These are phyloP conservation scores for Blastobotrys illinoisensis DNA, from an alignment of 1,139 yeast genomes.

Conservation along the genomic window DNA sequence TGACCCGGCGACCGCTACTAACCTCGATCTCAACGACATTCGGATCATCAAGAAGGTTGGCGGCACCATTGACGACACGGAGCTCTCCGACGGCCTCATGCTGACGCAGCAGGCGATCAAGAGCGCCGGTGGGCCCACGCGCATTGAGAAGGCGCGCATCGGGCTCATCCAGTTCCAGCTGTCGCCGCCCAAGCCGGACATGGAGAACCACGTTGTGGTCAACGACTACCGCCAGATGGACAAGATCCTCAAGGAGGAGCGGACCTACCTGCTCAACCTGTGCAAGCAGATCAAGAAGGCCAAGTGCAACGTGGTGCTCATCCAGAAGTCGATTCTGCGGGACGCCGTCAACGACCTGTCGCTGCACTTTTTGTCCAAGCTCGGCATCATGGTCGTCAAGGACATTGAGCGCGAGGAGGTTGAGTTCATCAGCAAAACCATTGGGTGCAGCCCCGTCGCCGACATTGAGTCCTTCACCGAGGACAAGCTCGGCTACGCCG, in stretches of 20 bases:
- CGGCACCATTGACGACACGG: slow-evolving; percentile 96
- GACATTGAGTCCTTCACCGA: slow-evolving; percentile 90
- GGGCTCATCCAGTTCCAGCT: slow-evolving; percentile 93
- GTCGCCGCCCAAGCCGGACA: slow-evolving; percentile 98
- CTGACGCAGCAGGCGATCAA: slow-evolving; percentile 86
- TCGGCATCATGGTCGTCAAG: slow-evolving; percentile 88
- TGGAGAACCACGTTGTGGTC: slow-evolving; percentile 95
- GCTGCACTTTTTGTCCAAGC: slow-evolving; percentile 84
- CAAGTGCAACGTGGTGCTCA: slow-evolving; percentile 88
- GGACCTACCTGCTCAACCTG: slow-evolving; percentile 87
- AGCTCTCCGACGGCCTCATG: slow-evolving; percentile 87
- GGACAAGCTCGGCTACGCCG: slow-evolving; percentile 88
- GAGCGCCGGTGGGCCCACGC: slow-evolving; percentile 91
- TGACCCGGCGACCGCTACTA: slow-evolving; percentile 48
- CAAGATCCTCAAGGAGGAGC: slow-evolving; percentile 93
- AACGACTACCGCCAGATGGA: slow-evolving; percentile 99
- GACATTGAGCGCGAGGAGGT: slow-evolving; percentile 97
- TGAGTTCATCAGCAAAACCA: slow-evolving; percentile 84
- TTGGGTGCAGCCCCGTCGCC: slow-evolving; percentile 95
- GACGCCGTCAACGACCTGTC: slow-evolving; percentile 98
- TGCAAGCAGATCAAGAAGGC: slow-evolving; percentile 96
- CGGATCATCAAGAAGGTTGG: slow-evolving; percentile 90
- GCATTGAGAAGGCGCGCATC: slow-evolving; percentile 89
- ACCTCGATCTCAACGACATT: slow-evolving; percentile 84
- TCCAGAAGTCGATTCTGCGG: slow-evolving; percentile 90